These are phyloP conservation scores for Phytophthora podocarpi DNA, from an alignment of 352 stramenopile species.

Conservation along the genomic window DNA sequence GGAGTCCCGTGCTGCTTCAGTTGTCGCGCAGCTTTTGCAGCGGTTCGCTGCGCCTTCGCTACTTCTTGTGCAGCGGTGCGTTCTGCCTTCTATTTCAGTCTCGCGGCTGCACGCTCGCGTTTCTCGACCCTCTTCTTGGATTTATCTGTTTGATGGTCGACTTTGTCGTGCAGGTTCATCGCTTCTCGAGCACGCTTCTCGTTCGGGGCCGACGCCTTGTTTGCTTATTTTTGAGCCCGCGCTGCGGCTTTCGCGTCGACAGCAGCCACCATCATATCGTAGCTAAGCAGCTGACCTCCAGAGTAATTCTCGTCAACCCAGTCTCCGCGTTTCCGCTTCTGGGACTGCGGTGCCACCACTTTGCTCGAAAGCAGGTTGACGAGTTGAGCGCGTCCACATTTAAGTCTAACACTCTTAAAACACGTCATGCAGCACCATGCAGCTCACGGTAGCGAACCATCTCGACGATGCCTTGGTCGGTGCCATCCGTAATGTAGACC, in stretches of 20 bases:
- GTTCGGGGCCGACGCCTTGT: background rate
- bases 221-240: too few relatives aligned
- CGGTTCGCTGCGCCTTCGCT: too few relatives aligned
- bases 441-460: background rate
- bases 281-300: too few relatives aligned
- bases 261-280: too few relatives aligned
- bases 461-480: constrained; percentile 3
- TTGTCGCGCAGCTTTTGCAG: too few relatives aligned
- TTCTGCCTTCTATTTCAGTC: too few relatives aligned
- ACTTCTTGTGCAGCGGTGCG: too few relatives aligned
- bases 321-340: constrained; percentile 1
- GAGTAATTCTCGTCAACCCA: constrained; percentile 10
- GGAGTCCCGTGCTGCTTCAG: too few relatives aligned
- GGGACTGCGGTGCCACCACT: background rate
- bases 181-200: background rate
- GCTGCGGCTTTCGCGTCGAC: too few relatives aligned
- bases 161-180: constrained; percentile 3
- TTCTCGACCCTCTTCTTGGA: too few relatives aligned
- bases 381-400: constrained; percentile 5
- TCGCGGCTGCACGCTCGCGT: too few relatives aligned
- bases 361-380: background rate
- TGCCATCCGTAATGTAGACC: constrained; percentile 11
- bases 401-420: background rate
- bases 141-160: too few relatives aligned
- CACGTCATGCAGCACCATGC: background rate